Evolutionary conservation across 2,329 filamentous ascomycete genomes (phyloP).

Genomic region (Aschersonia sp.): DNA sequence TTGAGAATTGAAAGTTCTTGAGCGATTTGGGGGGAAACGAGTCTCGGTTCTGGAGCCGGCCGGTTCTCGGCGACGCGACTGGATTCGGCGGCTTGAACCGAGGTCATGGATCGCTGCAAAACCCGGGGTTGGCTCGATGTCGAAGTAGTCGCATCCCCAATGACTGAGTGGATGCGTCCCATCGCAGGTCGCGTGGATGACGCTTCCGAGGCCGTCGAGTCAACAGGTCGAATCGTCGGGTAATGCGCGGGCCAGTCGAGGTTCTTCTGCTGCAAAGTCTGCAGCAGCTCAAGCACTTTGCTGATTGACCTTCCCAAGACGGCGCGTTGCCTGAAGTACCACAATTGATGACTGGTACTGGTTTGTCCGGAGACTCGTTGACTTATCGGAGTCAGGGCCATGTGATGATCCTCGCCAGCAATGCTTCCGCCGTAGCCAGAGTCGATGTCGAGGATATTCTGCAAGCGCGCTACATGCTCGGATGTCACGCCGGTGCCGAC

Average conservation of each 20-base stretch:
- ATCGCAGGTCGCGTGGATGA: conserved; percentile 46
- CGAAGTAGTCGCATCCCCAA: conserved; percentile 29
- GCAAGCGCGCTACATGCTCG: conserved; percentile 66
- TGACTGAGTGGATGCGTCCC: conserved; percentile 46
- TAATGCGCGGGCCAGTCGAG: conserved; percentile 89
- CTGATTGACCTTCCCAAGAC: conserved; percentile 80
- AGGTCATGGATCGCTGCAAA: conserved; percentile 59
- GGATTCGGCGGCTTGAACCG: conserved; percentile 52
- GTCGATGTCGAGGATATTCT: conserved; percentile 71
- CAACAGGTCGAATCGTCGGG: conserved; percentile 61
- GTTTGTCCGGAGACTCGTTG: conserved; percentile 40
- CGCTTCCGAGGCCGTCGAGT: conserved; percentile 25
- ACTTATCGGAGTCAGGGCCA: conserved; percentile 15
- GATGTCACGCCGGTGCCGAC: conserved; percentile 73
- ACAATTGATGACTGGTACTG: conserved; percentile 80
- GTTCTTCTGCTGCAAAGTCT: conserved; percentile 79
- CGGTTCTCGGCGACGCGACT: conserved; percentile 56
- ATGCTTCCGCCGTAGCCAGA: conserved; percentile 85
- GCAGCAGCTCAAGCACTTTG: conserved; percentile 70
- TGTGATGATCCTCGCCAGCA: conserved; percentile 42
- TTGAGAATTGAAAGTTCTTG: conserved; percentile 95
- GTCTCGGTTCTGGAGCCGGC: conserved; percentile 53
- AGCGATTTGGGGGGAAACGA: conserved; percentile 84
- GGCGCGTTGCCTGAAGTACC: conserved; percentile 86
- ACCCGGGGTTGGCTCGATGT: conserved; percentile 29